Conservation (phyloP, 441 rosid species). For the Eruca vesicaria region DNA sequence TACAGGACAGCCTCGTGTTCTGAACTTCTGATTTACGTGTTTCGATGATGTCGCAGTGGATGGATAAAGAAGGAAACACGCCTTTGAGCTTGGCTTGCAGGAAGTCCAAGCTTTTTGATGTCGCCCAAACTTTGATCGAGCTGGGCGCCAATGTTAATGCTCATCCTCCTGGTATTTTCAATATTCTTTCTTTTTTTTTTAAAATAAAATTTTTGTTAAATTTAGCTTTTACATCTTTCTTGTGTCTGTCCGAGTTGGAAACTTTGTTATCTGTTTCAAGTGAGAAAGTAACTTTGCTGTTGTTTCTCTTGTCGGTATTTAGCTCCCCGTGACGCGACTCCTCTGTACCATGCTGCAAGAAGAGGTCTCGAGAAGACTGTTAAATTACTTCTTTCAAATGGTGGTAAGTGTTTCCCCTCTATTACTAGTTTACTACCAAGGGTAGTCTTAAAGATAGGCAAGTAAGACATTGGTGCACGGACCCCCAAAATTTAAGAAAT, state of each 20-base stretch:
- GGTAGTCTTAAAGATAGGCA: no score
- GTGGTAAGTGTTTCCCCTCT: constrained; percentile 50
- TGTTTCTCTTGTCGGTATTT: no score
- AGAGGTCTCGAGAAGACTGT: constrained; percentile 77
- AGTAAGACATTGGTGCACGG: no score
- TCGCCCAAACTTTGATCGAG: constrained; percentile 76
- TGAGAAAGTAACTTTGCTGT: background rate
- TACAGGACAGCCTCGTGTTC: no score
- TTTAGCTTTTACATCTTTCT: background rate
- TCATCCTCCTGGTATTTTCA: constrained; percentile 64
- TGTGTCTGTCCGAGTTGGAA: no score
- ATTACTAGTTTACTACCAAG: no score
- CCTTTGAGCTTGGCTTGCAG: constrained; percentile 77
- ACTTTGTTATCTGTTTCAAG: no score
- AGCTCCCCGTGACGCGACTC: constrained; percentile 62
- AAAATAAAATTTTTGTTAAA: background rate
- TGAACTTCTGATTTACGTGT: no score
- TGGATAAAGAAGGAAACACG: constrained; percentile 86
- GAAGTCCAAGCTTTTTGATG: constrained; percentile 57
- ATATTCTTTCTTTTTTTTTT: background rate
- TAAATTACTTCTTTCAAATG: constrained; percentile 70
- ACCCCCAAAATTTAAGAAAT: no score
- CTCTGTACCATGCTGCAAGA: constrained; percentile 93
- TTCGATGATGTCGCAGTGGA: constrained; percentile 60
- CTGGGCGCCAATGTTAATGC: constrained; percentile 83